These are phyloP conservation scores for Xylariaceae sp. DNA, from an alignment of 2,329 filamentous ascomycete genomes.

Conservation along the genomic window DNA sequence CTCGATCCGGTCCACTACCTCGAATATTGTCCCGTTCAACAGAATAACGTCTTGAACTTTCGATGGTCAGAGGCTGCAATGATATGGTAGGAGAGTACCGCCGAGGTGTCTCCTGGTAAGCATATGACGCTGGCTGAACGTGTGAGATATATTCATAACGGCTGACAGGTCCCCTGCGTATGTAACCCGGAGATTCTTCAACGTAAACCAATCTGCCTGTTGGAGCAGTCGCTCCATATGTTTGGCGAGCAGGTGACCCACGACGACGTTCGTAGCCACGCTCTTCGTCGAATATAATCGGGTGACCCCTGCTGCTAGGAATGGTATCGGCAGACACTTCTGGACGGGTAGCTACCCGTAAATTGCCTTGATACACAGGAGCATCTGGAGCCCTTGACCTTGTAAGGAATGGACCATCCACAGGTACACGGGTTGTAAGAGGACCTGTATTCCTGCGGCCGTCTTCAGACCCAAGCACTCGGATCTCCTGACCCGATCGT, in stretches of 20 bases:
- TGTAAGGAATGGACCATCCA: conserved; percentile 12
- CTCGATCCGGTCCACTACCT: conserved; percentile 11
- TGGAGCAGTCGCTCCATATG: conserved; percentile 16
- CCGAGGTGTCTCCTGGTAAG: conserved; percentile 15
- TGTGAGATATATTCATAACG: conserved; percentile 11
- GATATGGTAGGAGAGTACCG: conserved; percentile 6
- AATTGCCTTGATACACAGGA: conserved; percentile 3
- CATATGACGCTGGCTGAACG: conserved; percentile 5
- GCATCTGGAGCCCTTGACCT: conserved; percentile 13
- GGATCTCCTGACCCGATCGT: conserved; percentile 16
- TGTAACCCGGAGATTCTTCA: conserved; percentile 16
- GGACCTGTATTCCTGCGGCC: conserved; percentile 17
- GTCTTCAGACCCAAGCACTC: conserved; percentile 18
- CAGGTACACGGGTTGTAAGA: conserved; percentile 15
- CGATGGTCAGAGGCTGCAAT: conserved; percentile 6
- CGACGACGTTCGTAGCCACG: conserved; percentile 20
- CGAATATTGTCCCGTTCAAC: conserved; percentile 16
- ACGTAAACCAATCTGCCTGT: conserved; percentile 23
- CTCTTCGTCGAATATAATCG: conserved; percentile 23
- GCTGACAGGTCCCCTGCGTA: conserved; percentile 13
- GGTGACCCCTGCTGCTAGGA: conserved; percentile 25
- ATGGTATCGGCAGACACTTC: conserved; percentile 15
- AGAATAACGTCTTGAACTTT: conserved; percentile 3
- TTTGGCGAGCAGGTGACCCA: conserved; percentile 17
- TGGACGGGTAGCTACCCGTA: neutral